Conservation (phyloP, 768 basidiomycete genomes). For the Porpolomopsis calyptriformis region DNA sequence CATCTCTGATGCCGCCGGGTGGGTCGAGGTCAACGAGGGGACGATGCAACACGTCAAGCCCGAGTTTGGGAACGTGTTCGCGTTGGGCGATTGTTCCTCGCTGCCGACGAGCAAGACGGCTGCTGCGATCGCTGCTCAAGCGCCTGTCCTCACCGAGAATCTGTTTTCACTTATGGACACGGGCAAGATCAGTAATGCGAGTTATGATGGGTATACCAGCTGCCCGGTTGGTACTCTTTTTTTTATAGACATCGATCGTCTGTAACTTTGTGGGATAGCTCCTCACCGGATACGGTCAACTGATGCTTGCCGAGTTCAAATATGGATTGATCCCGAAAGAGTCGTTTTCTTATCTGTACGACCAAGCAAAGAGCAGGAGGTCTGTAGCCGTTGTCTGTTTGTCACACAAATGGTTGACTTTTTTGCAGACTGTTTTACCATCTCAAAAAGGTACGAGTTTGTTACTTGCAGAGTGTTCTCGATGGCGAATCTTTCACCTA, state of each 20-base stretch:
- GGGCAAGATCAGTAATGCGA: conserved; percentile 56
- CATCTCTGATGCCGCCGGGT: conserved; percentile 73
- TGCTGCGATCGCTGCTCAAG: conserved; percentile 85
- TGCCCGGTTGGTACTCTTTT: conserved; percentile 49
- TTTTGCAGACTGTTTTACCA: conserved; percentile 63
- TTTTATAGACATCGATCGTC: conserved; percentile 1
- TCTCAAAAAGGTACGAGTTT: conserved; percentile 58
- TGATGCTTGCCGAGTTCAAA: conserved; percentile 89
- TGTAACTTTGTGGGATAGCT: conserved; percentile 32
- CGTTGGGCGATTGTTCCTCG: conserved; percentile 86
- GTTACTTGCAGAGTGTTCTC: not conserved
- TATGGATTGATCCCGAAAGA: conserved; percentile 86
- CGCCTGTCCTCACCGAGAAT: conserved; percentile 87
- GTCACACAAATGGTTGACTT: conserved; percentile 3
- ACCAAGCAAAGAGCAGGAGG: conserved; percentile 73
- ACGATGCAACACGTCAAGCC: conserved; percentile 82
- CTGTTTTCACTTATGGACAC: conserved; percentile 63
- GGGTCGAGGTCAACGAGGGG: conserved; percentile 76
- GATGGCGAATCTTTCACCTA: conserved; percentile 13
- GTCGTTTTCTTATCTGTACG: conserved; percentile 54
- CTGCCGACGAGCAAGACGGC: conserved; percentile 95
- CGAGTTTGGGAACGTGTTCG: conserved; percentile 71
- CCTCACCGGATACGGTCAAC: conserved; percentile 69
- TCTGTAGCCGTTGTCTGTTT: conserved; percentile 21
- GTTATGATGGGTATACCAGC: conserved; percentile 83